Conservation (phyloP, 306 rosid species). For the Prunus kanzakura region DNA sequence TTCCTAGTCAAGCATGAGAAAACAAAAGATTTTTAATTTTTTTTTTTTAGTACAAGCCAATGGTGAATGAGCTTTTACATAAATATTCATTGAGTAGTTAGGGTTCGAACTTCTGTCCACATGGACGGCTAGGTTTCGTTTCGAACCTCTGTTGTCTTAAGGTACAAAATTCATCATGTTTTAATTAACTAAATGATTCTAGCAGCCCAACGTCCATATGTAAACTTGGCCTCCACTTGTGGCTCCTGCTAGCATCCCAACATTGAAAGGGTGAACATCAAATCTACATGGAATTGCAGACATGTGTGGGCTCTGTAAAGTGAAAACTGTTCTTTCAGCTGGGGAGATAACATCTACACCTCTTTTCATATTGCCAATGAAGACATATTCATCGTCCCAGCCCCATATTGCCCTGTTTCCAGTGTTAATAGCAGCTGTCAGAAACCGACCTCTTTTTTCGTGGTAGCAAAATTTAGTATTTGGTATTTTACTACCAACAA, state of each 20-base stretch:
- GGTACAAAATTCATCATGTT: not conserved
- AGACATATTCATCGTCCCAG: constrained; percentile 71
- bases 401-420: constrained; percentile 90
- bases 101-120: no score
- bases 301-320: constrained; percentile 57
- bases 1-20: no score
- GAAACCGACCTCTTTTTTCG: not conserved
- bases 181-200: not conserved
- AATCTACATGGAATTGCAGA: constrained; percentile 90
- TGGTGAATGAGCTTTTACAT: no score
- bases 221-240: constrained; percentile 54
- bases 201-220: constrained; percentile 27
- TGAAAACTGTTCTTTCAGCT: constrained; percentile 31
- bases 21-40: no score
- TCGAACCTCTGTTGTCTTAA: not conserved
- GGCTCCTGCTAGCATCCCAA: constrained; percentile 52
- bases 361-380: constrained; percentile 81
- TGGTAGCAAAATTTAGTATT: not conserved
- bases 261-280: constrained; percentile 44
- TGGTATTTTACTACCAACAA: not conserved
- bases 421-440: not conserved
- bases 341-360: constrained; percentile 72
- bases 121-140: no score
- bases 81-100: no score
- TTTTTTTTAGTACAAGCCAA: no score